These are phyloP conservation scores for Rugosomyces carneus DNA, from an alignment of 1,284 basidiomycete genomes.

Conservation along the genomic window DNA sequence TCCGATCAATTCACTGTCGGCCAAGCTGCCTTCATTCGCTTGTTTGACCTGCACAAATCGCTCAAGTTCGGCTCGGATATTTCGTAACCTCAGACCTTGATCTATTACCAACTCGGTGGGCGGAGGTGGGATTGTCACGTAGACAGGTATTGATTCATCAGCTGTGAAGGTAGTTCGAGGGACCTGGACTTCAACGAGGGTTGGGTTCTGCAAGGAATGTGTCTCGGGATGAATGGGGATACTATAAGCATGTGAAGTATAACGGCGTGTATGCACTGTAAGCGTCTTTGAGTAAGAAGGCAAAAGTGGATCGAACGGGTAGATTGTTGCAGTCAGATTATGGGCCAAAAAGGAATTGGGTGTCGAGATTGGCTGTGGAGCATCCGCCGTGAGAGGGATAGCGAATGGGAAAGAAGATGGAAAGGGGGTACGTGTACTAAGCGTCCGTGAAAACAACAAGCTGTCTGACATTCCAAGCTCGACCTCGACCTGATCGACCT, in stretches of 20 bases:
- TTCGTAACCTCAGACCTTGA: constrained; percentile 63
- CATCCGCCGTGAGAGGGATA: constrained; percentile 66
- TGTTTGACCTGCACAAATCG: constrained; percentile 50
- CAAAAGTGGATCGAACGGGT: constrained; percentile 38
- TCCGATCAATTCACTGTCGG: background rate
- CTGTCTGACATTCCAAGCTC: constrained; percentile 55
- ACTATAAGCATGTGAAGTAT: constrained; percentile 54
- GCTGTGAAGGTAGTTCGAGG: constrained; percentile 63
- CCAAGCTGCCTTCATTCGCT: constrained; percentile 24
- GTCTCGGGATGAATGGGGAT: constrained; percentile 54
- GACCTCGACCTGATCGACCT: constrained; percentile 50
- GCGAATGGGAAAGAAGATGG: constrained; percentile 69
- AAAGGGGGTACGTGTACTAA: constrained; percentile 29
- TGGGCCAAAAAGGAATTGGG: constrained; percentile 63
- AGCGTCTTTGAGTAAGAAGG: constrained; percentile 49
- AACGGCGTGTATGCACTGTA: constrained; percentile 66
- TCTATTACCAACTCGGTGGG: constrained; percentile 55
- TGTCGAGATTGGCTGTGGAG: constrained; percentile 71
- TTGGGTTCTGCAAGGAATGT: constrained; percentile 52
- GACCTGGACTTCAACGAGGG: constrained; percentile 59
- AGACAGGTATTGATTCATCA: constrained; percentile 68
- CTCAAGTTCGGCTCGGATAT: constrained; percentile 68
- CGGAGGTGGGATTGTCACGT: constrained; percentile 72
- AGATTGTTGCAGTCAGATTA: constrained; percentile 56
- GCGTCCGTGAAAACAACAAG: constrained; percentile 40